Conservation (phyloP, 1,284 basidiomycete species). For the Tetrapyrgos nigripes region DNA sequence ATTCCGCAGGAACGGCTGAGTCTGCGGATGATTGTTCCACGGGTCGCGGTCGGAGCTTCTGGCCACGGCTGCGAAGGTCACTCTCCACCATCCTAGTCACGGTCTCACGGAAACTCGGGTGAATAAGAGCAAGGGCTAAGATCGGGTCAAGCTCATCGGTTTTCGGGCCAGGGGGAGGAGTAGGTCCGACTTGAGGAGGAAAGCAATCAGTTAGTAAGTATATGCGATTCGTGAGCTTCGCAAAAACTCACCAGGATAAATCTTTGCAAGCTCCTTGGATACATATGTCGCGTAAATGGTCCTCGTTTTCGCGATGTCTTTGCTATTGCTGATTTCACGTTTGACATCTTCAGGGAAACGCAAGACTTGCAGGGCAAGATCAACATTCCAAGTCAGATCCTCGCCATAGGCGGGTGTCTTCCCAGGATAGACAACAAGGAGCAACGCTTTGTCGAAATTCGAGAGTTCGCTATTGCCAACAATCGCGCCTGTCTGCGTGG, state of each 20-base stretch:
- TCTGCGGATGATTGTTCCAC: background rate
- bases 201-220: no score
- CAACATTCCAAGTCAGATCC: background rate
- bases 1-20: no score
- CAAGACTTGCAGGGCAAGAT: background rate
- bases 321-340: background rate
- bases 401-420: background rate
- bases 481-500: background rate
- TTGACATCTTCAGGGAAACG: background rate
- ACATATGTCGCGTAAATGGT: background rate
- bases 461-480: background rate
- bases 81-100: background rate
- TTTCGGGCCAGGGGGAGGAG: no score
- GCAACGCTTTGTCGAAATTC: background rate
- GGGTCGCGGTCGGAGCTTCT: background rate
- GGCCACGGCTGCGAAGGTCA: background rate
- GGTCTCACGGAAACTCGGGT: background rate
- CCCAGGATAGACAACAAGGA: background rate
- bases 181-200: no score
- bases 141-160: background rate
- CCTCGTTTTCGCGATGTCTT: background rate
- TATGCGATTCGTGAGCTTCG: no score
- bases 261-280: no score
- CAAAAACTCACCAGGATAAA: no score
- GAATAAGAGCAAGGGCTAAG: background rate